Evolutionary conservation across 495 filamentous ascomycete genomes (phyloP).

Genomic region (Aspergillus homomorphus): DNA sequence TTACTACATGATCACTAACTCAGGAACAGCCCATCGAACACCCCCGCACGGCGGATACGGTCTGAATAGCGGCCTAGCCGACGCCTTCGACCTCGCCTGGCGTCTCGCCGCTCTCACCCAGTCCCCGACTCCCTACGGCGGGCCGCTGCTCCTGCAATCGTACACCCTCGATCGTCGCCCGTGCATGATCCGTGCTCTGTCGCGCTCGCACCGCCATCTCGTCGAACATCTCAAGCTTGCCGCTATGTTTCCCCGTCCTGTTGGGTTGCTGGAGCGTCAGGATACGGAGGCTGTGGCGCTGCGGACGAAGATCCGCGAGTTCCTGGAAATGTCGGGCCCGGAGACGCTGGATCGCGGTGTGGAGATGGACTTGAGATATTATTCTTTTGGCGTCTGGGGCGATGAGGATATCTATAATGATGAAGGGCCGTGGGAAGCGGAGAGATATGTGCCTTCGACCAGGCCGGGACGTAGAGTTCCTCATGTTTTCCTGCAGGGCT

Average conservation of each 20-base stretch:
- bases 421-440: conserved; percentile 12
- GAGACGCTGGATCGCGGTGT: conserved; percentile 27
- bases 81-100: conserved; percentile 31
- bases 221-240: conserved; percentile 44
- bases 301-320: conserved; percentile 9
- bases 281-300: conserved; percentile 32
- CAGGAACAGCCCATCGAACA: conserved; percentile 46
- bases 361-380: conserved; percentile 28
- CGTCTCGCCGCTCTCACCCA: conserved; percentile 27
- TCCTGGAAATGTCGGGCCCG: conserved; percentile 5
- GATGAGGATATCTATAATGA: background rate
- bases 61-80: conserved; percentile 33
- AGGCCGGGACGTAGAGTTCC: conserved; percentile 30
- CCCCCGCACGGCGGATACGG: conserved; percentile 42
- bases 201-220: conserved; percentile 39
- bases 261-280: background rate
- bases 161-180: conserved; percentile 27
- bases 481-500: conserved; percentile 30
- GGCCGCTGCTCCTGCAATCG: conserved; percentile 14
- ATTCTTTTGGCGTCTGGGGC: conserved; percentile 7
- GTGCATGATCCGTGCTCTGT: conserved; percentile 5
- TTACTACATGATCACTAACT: no score
- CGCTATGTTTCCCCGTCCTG: background rate
- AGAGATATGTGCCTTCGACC: conserved; percentile 25
- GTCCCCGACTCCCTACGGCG: conserved; percentile 17